phyloP scores from a whole-genome alignment of 495 filamentous ascomycete species.

The Jackrogersella multiformis region DNA sequence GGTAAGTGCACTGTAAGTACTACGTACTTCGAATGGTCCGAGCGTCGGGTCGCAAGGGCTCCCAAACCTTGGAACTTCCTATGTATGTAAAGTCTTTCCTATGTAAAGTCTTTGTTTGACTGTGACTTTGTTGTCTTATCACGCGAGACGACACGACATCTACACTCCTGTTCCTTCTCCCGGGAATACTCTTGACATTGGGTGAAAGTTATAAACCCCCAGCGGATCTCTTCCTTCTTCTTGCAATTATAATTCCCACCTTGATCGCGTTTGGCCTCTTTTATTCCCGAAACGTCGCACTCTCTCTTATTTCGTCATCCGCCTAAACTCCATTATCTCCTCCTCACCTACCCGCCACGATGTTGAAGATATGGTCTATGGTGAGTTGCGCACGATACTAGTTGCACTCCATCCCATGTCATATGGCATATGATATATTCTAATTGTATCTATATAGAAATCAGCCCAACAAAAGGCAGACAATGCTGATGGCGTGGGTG shows the following conservation, averaged over 20 bases:
- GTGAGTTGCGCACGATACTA: constrained; percentile 62
- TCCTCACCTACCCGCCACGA: constrained; percentile 59
- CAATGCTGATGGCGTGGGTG: constrained; percentile 75
- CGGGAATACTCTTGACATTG: neutral
- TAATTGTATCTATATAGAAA: constrained; percentile 65
- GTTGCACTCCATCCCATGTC: no score
- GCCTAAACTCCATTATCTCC: neutral
- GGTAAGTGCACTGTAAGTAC: neutral
- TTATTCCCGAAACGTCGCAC: neutral
- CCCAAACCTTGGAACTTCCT: constrained; percentile 14
- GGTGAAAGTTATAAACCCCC: neutral
- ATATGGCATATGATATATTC: neutral
- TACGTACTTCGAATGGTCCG: neutral
- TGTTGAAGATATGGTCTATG: constrained; percentile 99
- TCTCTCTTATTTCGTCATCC: neutral
- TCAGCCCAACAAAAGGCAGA: constrained; percentile 95
- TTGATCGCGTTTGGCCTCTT: neutral
- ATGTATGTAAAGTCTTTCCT: no score
- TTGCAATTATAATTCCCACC: neutral
- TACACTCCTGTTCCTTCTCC: neutral
- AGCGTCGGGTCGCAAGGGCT: constrained; percentile 18
- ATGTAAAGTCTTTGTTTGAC: constrained; percentile 4
- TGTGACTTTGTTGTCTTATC: no score
- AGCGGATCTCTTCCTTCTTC: neutral
- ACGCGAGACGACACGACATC: constrained; percentile 15